Conservation (phyloP, 495 filamentous ascomycete genomes). For the Arthonia radiata region DNA sequence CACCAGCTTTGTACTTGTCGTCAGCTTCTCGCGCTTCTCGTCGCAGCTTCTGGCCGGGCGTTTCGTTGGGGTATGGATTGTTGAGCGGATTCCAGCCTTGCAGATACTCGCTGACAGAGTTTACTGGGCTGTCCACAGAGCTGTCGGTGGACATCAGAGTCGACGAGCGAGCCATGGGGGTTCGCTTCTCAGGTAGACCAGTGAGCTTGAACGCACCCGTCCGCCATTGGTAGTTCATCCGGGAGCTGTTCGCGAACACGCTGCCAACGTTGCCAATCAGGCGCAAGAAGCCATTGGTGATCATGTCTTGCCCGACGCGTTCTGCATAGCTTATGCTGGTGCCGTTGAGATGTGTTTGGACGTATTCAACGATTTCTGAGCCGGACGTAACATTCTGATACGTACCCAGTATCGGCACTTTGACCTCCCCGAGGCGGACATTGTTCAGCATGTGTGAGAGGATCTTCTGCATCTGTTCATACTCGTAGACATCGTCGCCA, state of each 20-base stretch:
- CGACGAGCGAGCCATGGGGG: conserved; percentile 32
- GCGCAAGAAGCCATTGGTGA: conserved; percentile 64
- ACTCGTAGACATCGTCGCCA: conserved; percentile 62
- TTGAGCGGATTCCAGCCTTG: conserved; percentile 77
- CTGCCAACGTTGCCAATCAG: conserved; percentile 85
- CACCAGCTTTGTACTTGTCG: conserved; percentile 68
- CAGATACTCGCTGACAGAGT: conserved; percentile 66
- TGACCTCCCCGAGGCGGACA: conserved; percentile 68
- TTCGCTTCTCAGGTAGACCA: conserved; percentile 72
- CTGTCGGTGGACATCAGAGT: conserved; percentile 35
- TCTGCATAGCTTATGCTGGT: conserved; percentile 72
- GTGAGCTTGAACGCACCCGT: conserved; percentile 71
- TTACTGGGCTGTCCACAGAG: conserved; percentile 37
- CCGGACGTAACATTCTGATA: conserved; percentile 83
- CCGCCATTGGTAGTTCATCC: conserved; percentile 93
- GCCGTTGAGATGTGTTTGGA: conserved; percentile 68
- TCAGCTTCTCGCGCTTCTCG: conserved; percentile 80
- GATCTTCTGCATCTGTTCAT: conserved; percentile 74
- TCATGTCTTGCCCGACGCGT: conserved; percentile 78
- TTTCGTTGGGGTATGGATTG: conserved; percentile 76
- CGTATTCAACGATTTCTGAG: conserved; percentile 79
- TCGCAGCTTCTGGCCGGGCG: conserved; percentile 59
- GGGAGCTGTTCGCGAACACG: conserved; percentile 89
- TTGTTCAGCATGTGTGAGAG: conserved; percentile 64
- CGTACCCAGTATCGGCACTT: conserved; percentile 83